Conservation (phyloP, 371 early-diverging fungal species). For the Rhizopus delemar region DNA sequence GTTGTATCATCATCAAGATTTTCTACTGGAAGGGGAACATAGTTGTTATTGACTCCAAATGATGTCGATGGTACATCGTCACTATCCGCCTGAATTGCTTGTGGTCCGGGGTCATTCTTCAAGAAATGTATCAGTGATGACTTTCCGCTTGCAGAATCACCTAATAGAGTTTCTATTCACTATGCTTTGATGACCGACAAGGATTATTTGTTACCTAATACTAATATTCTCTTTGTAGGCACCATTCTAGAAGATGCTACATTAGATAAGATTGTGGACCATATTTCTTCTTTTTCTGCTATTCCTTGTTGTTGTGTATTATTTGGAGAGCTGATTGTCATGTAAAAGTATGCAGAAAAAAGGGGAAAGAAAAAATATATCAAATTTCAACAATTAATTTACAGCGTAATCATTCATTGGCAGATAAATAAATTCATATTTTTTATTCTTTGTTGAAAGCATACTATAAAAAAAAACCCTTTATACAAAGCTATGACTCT, state of each 20-base stretch:
- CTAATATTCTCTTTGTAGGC: slow-evolving; percentile 68
- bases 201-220: slow-evolving; percentile 54
- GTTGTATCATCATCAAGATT: slow-evolving; percentile 64
- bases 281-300: slow-evolving; percentile 58
- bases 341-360: not conserved
- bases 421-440: not conserved
- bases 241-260: slow-evolving; percentile 72
- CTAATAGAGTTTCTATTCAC: slow-evolving; percentile 22
- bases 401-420: not conserved
- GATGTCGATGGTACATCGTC: slow-evolving; percentile 34
- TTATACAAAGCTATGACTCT: not conserved
- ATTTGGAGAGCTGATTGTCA: slow-evolving; percentile 16
- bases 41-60: slow-evolving; percentile 46
- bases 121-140: slow-evolving; percentile 66
- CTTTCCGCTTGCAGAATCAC: slow-evolving; percentile 77
- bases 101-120: slow-evolving; percentile 52
- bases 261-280: slow-evolving; percentile 73
- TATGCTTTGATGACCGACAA: slow-evolving; percentile 2
- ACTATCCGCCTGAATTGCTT: slow-evolving; percentile 39
- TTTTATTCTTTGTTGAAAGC: not conserved
- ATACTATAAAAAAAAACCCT: too few relatives aligned
- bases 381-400: not conserved
- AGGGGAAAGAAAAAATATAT: not conserved
- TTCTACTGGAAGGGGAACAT: slow-evolving; percentile 47
- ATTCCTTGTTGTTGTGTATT: slow-evolving; percentile 14